Conservation (phyloP, 2,329 filamentous ascomycete species). For the Moelleriella libera region DNA sequence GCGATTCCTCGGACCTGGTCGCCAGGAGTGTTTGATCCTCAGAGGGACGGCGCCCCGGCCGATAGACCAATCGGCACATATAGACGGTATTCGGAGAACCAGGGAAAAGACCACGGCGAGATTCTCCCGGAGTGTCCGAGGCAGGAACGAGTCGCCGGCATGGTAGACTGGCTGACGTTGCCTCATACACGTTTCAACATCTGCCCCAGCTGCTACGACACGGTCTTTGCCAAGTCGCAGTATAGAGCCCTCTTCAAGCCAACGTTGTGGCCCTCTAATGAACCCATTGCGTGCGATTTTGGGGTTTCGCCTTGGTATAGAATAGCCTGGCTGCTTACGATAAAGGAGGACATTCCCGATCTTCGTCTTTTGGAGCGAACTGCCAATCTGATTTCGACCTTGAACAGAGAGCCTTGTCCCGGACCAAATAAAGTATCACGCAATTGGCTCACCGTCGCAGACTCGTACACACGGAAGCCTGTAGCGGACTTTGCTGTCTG, state of each 20-base stretch:
- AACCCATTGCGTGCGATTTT: slow-evolving; percentile 61
- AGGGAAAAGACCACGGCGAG: slow-evolving; percentile 7
- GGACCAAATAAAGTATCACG: slow-evolving; percentile 40
- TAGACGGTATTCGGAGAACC: slow-evolving; percentile 36
- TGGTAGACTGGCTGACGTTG: slow-evolving; percentile 71
- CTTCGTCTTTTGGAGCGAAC: slow-evolving; percentile 57
- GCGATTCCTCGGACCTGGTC: slow-evolving; percentile 25
- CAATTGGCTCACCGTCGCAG: slow-evolving; percentile 63
- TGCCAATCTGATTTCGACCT: slow-evolving; percentile 38
- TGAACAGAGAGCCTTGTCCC: slow-evolving; percentile 40
- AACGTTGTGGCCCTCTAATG: slow-evolving; percentile 41
- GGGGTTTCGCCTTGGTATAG: slow-evolving; percentile 66
- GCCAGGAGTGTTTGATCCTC: slow-evolving; percentile 28
- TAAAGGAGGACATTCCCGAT: slow-evolving; percentile 53
- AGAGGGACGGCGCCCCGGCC: slow-evolving; percentile 15
- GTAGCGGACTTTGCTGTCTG: slow-evolving; percentile 66
- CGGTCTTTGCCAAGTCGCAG: slow-evolving; percentile 52
- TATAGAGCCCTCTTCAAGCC: slow-evolving; percentile 51
- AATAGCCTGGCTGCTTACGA: slow-evolving; percentile 68
- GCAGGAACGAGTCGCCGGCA: slow-evolving; percentile 43
- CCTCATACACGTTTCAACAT: slow-evolving; percentile 61
- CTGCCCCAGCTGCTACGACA: slow-evolving; percentile 66
- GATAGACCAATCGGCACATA: slow-evolving; percentile 31
- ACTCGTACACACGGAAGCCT: slow-evolving; percentile 48
- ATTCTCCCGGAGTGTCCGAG: slow-evolving; percentile 57